Conservation (phyloP, 257 asterid genomes). For the Ilex asprella region DNA sequence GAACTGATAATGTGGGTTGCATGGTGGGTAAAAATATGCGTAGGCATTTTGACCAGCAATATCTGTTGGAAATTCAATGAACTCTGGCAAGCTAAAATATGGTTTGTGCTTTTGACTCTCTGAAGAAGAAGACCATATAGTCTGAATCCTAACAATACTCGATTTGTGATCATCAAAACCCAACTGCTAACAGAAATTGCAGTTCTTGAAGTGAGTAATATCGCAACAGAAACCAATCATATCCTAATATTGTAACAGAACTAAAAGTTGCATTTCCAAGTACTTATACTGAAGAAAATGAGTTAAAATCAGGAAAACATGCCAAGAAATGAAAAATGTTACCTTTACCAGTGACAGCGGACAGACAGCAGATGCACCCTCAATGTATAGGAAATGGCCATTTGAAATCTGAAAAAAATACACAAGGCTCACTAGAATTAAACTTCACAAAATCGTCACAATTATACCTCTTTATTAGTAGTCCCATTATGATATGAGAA, state of each 20-base stretch:
- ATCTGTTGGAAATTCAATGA: conserved; percentile 82
- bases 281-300: too few relatives aligned
- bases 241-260: too few relatives aligned
- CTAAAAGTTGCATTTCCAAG: too few relatives aligned
- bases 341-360: conserved; percentile 90
- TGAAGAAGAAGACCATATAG: conserved; percentile 71
- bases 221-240: too few relatives aligned
- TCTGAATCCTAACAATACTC: conserved; percentile 51
- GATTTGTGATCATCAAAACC: conserved; percentile 58
- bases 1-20: conserved; percentile 68
- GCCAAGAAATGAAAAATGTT: conserved; percentile 8
- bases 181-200: conserved; percentile 36
- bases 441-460: too few relatives aligned
- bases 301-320: not conserved
- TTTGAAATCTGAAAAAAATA: conserved; percentile 51
- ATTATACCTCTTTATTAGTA: conserved; percentile 6
- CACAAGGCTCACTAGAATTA: not conserved
- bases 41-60: conserved; percentile 82
- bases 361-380: conserved; percentile 82
- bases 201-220: not conserved
- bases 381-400: conserved; percentile 55
- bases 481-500: not conserved
- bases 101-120: conserved; percentile 29
- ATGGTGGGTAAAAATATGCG: conserved; percentile 92
- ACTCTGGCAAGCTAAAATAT: conserved; percentile 68